Base-by-base conservation (phyloP, 1,139 yeast species). In the Lodderomyces metapsilosis region DNA sequence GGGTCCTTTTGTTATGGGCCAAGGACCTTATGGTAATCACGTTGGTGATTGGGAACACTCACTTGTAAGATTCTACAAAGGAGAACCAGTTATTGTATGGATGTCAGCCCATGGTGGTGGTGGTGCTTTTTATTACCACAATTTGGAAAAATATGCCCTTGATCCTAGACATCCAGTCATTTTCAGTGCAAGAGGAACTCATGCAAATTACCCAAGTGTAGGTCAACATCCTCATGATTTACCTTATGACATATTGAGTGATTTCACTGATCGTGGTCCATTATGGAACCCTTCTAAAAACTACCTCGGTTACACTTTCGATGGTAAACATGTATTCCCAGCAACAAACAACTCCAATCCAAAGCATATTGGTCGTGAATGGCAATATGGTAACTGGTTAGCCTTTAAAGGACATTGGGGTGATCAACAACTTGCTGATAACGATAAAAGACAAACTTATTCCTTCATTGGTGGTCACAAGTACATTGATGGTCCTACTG, bases 71-170 rank as follows among this genome's bases (percentile, higher is more conserved):
- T 92, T 87, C 59, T 77, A 82, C 52, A 76, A 85, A 4, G 96
- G 96, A 0, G 66, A 73, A 46, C 98, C 98, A 0, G 73, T 82
- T n/a, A 77, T 85, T 44, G 81, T 91, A n/a, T 92, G 98, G 98
- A 87, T 92, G 95, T 85, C 95, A 23, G 98, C 98, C 1, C 98
- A 92, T 62, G 96, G 97, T 1, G 97, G 98, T 9, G 98, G 98
- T 3, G 85, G 91, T 17, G 97, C 96, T 0, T 92, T 84, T 59
- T 74, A 75, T 50, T 91, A 82, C 58, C 71, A 77, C 20, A 85
- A 88, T 22, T 65, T 89, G 47, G 96, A 89, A 56, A 86, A 84
- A 56, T 75, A 76, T 43, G 80, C 78, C 41, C 48, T 63, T 10
- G 70, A 71, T 39, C 57, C 64, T 3, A 66, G 53, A 41, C 76